A percentile compares a stretch with the other conserved stretches of the same genome.
phyloP scores from a whole-genome alignment of 352 stramenopile species.

The Phytophthora pluvialis region DNA sequence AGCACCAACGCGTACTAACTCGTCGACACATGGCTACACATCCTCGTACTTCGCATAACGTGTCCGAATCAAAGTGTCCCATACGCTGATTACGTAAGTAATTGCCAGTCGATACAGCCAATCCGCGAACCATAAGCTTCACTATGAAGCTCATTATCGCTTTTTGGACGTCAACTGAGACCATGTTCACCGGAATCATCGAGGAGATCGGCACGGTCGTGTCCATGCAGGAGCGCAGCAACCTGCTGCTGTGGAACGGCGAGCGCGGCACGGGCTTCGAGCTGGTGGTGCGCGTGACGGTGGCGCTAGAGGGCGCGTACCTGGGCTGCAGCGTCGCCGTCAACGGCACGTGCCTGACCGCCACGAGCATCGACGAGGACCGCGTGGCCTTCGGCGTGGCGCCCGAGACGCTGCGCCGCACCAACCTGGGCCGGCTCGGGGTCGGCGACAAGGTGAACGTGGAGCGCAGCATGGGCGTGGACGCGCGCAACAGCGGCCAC shows the following conservation, averaged over 20 bases:
- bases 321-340: slow-evolving; percentile 96
- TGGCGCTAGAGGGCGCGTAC: slow-evolving; percentile 89
- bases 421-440: slow-evolving; percentile 85
- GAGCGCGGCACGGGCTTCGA: slow-evolving; percentile 89
- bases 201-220: slow-evolving; percentile 98
- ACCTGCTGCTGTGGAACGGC: slow-evolving; percentile 97
- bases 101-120: background rate
- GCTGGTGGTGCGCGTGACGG: slow-evolving; percentile 80
- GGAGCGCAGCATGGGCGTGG: slow-evolving; percentile 88
- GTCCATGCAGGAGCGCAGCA: slow-evolving; percentile 89
- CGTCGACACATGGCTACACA: slow-evolving; percentile 15
- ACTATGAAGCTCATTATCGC: slow-evolving; percentile 18
- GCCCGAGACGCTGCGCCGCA: slow-evolving; percentile 95
- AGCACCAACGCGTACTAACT: slow-evolving; percentile 31
- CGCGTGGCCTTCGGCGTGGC: slow-evolving; percentile 94
- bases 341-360: slow-evolving; percentile 98
- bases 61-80: slow-evolving; percentile 15
- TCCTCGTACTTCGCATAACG: slow-evolving; percentile 7
- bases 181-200: slow-evolving; percentile 98
- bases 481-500: slow-evolving; percentile 97
- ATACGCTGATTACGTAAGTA: slow-evolving; percentile 22
- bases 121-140: too few species aligned
- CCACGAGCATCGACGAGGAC: slow-evolving; percentile 89
- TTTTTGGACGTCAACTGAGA: slow-evolving; percentile 14
- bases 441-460: slow-evolving; percentile 95